Evolutionary conservation across 108 stramenopile genomes (phyloP), one percentile per base, ranked within the genome.

Genomic region (Cyclotella atomus): DNA sequence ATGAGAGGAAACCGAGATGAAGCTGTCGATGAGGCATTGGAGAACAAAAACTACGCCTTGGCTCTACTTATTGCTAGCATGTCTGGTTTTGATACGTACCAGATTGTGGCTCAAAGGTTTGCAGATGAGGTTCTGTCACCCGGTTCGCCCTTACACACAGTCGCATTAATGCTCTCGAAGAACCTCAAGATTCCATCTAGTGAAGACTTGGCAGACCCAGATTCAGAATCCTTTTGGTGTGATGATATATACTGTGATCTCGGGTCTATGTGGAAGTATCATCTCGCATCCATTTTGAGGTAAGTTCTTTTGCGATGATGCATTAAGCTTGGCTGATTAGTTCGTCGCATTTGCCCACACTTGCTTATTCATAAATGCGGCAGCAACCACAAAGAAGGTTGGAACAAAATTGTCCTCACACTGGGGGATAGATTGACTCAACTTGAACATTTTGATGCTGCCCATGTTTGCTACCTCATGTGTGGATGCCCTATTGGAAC

Each of bases 381-480:
- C 16, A 75, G 87, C 79, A 96, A 96, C 68, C 89, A 87, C 20
- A 89, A 76, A 12, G 33, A 54, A 6, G 92, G 92, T 10, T 96
- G 95, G 92, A 89, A 92, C 10, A 62, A 62, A 7, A 71, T 94
- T 49, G 90, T 90, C 7, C 55, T 90, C 20, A 80, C 93, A 23
- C 84, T 96, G 7, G 95, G 93, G 29, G 93, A 94, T 68, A 56
- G 84, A 35, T 82, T 96, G 25, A 68, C 66, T 17, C 79, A 91
- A 60, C 54, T 88, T 24, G 91, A 83, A 19, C 57, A 82, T 5
- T 76, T 83, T 20, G 59, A 78, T 43, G 88, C 85, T 24, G 91
- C 91, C 55, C 95, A 96, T 71, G 87, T 91, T 64, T 96, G 95
- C 65, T 93, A 89, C 82, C 87, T 96, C 74, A 89, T 94, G 9